A percentile compares a stretch with the other conserved stretches of the same genome.
Evolutionary conservation across 176 grass and related monocot species (phyloP).

Genomic region (Musa beccarii): DNA sequence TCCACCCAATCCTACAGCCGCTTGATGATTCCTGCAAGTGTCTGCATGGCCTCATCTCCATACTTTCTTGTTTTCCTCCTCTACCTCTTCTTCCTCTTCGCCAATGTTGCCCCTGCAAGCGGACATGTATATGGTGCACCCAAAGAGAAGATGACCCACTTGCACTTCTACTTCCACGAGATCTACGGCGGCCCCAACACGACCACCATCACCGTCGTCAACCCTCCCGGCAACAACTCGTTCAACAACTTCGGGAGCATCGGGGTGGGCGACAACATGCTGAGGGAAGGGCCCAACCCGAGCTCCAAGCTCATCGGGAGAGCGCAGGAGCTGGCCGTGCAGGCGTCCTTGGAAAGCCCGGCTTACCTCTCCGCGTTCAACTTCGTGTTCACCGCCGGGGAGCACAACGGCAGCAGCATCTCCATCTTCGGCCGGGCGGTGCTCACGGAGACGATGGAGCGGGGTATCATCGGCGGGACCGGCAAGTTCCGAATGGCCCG

Average conservation of each 20-base stretch:
- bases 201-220: conserved; percentile 6
- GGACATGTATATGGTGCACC: no score
- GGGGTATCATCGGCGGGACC: conserved; percentile 31
- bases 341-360: conserved; percentile 6
- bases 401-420: conserved; percentile 34
- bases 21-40: no score
- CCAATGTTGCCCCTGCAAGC: background rate
- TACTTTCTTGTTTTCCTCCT: background rate
- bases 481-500: conserved; percentile 29
- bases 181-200: conserved; percentile 11
- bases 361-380: conserved; percentile 24
- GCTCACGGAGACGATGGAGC: conserved; percentile 22
- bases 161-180: conserved; percentile 31
- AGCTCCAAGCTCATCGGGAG: conserved; percentile 25
- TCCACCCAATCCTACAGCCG: no score
- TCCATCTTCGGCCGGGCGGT: conserved; percentile 23
- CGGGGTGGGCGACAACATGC: conserved; percentile 8
- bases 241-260: conserved; percentile 20
- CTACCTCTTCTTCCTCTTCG: background rate
- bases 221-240: background rate
- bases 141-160: background rate
- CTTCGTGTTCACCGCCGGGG: conserved; percentile 13
- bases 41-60: background rate
- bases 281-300: conserved; percentile 24
- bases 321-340: conserved; percentile 30